phyloP scores from a whole-genome alignment of 345 rosid genomes.

The Capsella bursapastoris region DNA sequence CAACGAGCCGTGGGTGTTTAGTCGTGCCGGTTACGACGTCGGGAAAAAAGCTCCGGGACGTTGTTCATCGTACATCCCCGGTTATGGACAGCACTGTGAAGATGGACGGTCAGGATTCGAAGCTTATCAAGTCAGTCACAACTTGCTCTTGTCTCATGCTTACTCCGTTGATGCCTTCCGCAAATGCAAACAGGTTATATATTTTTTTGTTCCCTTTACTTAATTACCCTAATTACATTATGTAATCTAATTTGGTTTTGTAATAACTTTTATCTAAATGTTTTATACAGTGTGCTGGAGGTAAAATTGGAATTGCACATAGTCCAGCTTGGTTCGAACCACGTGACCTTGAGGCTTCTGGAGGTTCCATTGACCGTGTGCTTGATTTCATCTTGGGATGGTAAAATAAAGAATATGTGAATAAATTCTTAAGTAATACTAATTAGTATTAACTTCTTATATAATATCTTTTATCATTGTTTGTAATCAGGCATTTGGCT shows the following conservation, averaged over 20 bases:
- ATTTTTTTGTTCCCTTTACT: no score
- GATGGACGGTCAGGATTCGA: conserved; percentile 48
- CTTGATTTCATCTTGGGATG: conserved; percentile 49
- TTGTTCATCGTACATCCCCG: conserved; percentile 39
- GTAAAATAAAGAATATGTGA: conserved; percentile 4
- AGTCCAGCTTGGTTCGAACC: conserved; percentile 50
- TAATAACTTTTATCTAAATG: neutral
- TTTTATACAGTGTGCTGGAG: conserved; percentile 32
- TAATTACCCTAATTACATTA: neutral
- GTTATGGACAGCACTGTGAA: neutral
- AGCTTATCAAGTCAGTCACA: conserved; percentile 46
- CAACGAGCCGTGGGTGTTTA: conserved; percentile 48
- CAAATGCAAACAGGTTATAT: conserved; percentile 34
- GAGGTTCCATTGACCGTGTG: conserved; percentile 37
- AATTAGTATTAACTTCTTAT: neutral
- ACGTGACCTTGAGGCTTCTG: conserved; percentile 13
- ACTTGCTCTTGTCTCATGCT: conserved; percentile 40
- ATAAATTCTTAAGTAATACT: neutral
- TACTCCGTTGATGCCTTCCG: conserved; percentile 32
- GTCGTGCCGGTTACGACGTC: conserved; percentile 43
- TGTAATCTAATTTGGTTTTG: neutral
- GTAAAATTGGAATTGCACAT: conserved; percentile 47
- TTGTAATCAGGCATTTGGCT: conserved; percentile 45
- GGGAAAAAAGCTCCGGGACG: conserved; percentile 48
- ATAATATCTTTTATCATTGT: neutral